Evolutionary conservation across 345 rosid genomes (phyloP).

Genomic region (Gossypium thurberi): DNA sequence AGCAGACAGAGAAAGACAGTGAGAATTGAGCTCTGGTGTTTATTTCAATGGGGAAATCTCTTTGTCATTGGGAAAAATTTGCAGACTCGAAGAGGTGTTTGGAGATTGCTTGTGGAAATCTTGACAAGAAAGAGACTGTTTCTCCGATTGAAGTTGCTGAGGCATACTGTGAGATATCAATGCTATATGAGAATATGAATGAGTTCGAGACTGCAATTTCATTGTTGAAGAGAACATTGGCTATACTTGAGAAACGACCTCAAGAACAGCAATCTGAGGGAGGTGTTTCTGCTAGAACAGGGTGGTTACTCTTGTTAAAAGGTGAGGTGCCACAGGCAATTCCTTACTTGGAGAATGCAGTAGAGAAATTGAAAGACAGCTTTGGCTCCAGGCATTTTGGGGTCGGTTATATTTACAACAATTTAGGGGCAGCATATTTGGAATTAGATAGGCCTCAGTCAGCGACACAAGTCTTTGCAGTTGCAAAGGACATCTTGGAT

Average conservation of each 20-base stretch:
- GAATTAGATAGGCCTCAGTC: conserved; percentile 63
- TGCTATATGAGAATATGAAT: conserved; percentile 84
- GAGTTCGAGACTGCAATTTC: conserved; percentile 77
- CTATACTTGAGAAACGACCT: conserved; percentile 73
- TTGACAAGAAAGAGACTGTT: conserved; percentile 57
- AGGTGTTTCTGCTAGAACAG: conserved; percentile 45
- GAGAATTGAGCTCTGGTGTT: conserved; percentile 66
- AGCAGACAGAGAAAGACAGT: conserved; percentile 68
- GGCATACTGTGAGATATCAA: conserved; percentile 84
- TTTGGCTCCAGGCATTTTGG: conserved; percentile 93
- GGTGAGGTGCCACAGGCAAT: conserved; percentile 79
- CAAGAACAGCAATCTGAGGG: conserved; percentile 75
- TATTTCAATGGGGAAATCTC: conserved; percentile 81
- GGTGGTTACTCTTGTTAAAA: conserved; percentile 76
- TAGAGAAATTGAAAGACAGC: conserved; percentile 76
- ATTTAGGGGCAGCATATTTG: conserved; percentile 82
- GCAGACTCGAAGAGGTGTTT: conserved; percentile 68
- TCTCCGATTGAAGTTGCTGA: conserved; percentile 80
- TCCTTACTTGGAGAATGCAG: conserved; percentile 84
- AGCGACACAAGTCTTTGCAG: conserved; percentile 91
- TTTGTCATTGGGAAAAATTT: conserved; percentile 53
- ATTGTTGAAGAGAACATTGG: conserved; percentile 59
- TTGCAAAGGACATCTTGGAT: conserved; percentile 93
- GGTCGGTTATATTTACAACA: conserved; percentile 83
- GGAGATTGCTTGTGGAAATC: conserved; percentile 69